Evolutionary conservation across 2,329 filamentous ascomycete species (phyloP).

Genomic region (Biscogniauxia mediterranea): DNA sequence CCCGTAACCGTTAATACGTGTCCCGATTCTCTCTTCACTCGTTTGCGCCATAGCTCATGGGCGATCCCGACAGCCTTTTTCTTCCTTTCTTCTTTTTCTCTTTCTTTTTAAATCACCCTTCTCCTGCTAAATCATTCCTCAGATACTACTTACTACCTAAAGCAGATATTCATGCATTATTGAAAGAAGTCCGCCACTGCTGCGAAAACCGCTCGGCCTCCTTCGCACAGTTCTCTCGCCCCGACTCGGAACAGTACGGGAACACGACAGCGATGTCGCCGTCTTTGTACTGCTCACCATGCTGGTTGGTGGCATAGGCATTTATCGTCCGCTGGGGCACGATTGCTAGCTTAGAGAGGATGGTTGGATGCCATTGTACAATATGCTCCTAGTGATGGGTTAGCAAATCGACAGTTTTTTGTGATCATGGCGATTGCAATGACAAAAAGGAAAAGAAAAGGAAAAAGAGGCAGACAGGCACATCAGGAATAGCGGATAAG

Average conservation of each 20-base stretch:
- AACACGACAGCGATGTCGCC: constrained; percentile 86
- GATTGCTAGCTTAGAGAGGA: constrained; percentile 84
- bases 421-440: not conserved
- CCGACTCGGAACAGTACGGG: constrained; percentile 60
- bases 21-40: constrained; percentile 10
- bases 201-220: constrained; percentile 59
- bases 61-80: not conserved
- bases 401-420: constrained; percentile 17
- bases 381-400: constrained; percentile 67
- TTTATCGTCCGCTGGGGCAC: constrained; percentile 86
- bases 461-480: not conserved
- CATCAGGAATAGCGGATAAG: no score
- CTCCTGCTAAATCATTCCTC: no score
- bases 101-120: no score
- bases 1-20: constrained; percentile 12
- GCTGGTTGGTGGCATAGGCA: constrained; percentile 61
- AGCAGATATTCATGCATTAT: constrained; percentile 17
- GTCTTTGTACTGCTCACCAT: constrained; percentile 69
- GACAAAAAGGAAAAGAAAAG: not conserved
- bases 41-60: constrained; percentile 6
- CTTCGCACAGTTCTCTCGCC: constrained; percentile 63
- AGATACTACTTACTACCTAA: not conserved
- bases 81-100: not conserved
- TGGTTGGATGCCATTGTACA: constrained; percentile 94
- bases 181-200: constrained; percentile 45